Conservation (phyloP, 345 rosid genomes). For the Schrenkiella parvula region DNA sequence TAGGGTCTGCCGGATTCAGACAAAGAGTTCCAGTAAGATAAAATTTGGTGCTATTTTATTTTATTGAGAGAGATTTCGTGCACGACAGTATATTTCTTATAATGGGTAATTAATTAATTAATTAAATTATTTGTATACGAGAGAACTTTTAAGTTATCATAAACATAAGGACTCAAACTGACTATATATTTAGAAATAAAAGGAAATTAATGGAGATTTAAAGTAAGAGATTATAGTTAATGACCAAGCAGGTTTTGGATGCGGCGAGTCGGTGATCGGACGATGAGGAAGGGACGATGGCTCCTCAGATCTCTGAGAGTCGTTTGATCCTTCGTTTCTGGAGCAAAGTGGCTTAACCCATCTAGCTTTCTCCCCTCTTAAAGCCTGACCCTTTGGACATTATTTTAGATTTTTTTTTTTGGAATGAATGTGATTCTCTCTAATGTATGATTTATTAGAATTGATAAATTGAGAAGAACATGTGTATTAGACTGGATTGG, state of each 20-base stretch:
- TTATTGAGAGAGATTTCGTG: constrained; percentile 16
- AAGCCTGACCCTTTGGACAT: constrained; percentile 21
- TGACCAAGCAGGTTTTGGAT: constrained; percentile 1
- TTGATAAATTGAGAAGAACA: neutral
- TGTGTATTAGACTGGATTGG: constrained; percentile 17
- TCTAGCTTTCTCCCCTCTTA: neutral
- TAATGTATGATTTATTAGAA: neutral
- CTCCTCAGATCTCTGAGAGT: constrained; percentile 32
- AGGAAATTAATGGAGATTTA: constrained; percentile 4
- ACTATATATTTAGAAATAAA: neutral
- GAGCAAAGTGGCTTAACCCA: constrained; percentile 22
- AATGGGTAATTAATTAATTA: neutral
- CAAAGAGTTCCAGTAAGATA: neutral
- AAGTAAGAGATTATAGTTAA: neutral
- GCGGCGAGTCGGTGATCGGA: constrained; percentile 35
- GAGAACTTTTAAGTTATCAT: constrained; percentile 16
- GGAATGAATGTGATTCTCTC: no score
- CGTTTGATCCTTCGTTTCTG: constrained; percentile 31
- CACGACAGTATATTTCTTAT: constrained; percentile 21
- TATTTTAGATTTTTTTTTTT: no score
- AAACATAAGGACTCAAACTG: constrained; percentile 18
- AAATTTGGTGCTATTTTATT: neutral
- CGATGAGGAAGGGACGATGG: constrained; percentile 29
- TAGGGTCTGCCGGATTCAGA: constrained; percentile 23
- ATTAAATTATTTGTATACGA: neutral